Evolutionary conservation across 2,329 filamentous ascomycete species (phyloP), one percentile per base, ranked within the genome.

Genomic region (Alternaria brassicae): DNA sequence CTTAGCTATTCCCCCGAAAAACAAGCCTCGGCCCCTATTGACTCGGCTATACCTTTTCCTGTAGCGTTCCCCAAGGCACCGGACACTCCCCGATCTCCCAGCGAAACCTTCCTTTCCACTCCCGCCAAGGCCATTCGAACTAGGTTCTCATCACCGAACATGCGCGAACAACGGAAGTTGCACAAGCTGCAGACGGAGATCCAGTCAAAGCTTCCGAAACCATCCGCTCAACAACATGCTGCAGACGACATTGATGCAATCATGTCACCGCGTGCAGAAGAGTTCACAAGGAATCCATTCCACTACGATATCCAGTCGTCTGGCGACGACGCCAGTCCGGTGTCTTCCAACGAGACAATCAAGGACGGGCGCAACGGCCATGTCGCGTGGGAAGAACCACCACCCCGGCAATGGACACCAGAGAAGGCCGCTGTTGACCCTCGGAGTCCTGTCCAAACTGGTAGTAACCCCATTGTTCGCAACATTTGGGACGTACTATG

Each of bases 401-500:
- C 61, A 39, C 66, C 68, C 19, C 65, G 62, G 27, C 67, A 69
- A 55, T 66, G 81, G 81, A 30, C 77, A 84, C 49, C 89, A 84
- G 72, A 88, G 82, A 53, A 85, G 83, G 17, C 79, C 81, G 86
- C 88, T 56, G 83, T 85, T 10, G 82, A 93, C 72, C 91, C 91
- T 13, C 81, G 91, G 67, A 93, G 90, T 73, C 91, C 91, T 15
- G 89, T 90, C 0, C 91, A 89, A 12, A 87, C 86, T 70, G 90
- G 91, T 37, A 89, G 90, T 74, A 88, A 87, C 58, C 89, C 91
- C 3, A 93, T 94, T 61, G 87, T 88, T 51, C 84, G 91, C 56
- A 93, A 89, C 58, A 94, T 94, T 70, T 89, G 91, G 74, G 90
- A 93, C 71, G 82, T 92, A 51, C 81, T 93, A 77, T 93, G 83